Evolutionary conservation across 2,329 filamentous ascomycete genomes (phyloP).

Genomic region (Colletotrichum simmondsii): DNA sequence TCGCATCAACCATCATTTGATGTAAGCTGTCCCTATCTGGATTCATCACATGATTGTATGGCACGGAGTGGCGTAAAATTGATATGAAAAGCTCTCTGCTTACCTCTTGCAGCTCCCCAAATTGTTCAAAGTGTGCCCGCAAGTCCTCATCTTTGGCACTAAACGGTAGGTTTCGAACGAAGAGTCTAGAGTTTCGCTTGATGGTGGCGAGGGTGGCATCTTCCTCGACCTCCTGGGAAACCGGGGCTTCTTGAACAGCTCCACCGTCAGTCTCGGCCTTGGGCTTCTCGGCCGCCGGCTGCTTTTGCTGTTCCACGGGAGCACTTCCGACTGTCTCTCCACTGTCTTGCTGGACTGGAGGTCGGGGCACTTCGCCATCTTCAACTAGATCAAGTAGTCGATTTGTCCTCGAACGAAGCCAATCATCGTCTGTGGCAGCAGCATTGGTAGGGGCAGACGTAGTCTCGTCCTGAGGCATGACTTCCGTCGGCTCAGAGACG

Average conservation of each 20-base stretch:
- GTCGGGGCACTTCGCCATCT: constrained; percentile 65
- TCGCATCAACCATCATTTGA: constrained; percentile 87
- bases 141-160: constrained; percentile 82
- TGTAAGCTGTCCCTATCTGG: constrained; percentile 99
- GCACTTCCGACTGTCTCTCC: constrained; percentile 26
- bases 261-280: constrained; percentile 39
- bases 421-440: constrained; percentile 82
- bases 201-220: constrained; percentile 68
- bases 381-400: constrained; percentile 86
- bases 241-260: constrained; percentile 36
- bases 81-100: constrained; percentile 51
- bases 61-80: constrained; percentile 9
- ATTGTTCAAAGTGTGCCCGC: constrained; percentile 75
- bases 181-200: constrained; percentile 79
- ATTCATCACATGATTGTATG: constrained; percentile 77
- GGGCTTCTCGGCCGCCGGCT: constrained; percentile 30
- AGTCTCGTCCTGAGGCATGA: constrained; percentile 25
- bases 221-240: constrained; percentile 44
- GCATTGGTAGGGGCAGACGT: constrained; percentile 2
- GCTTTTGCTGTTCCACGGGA: constrained; percentile 11
- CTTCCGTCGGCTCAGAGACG: constrained; percentile 4
- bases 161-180: constrained; percentile 90
- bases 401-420: constrained; percentile 90
- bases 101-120: constrained; percentile 89
- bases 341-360: constrained; percentile 35